Base-by-base conservation (phyloP, 495 filamentous ascomycete genomes). In the Aspergillus conjunctus region DNA sequence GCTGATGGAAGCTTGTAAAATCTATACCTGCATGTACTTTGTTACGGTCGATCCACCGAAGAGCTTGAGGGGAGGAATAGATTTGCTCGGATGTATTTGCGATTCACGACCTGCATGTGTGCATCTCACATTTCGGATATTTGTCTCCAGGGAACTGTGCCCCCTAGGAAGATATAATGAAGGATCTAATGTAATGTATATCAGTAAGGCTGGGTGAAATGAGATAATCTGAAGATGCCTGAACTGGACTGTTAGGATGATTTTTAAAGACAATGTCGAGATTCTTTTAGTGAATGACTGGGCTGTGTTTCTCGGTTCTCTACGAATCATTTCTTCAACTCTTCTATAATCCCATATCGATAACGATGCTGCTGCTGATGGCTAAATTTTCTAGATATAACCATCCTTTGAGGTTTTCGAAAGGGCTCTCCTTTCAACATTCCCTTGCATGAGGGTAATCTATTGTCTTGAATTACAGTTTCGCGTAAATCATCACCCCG, bases 81-180 rank as follows among this genome's bases (percentile, higher is more conserved):
- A 41, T 41, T 41, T 41, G 37, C 37, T 14, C 8, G 15, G 37
- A 41, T 41, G 37, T 41, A n/a, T 14, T 41, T 41, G 37, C 6
- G 37, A 9, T 41, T 41, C 11, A n/a, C 11, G 15, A 41, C 12
- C 2, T 41, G 37, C 37, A 41, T 11, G 37, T 41, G 7, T 41
- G 37, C n/a, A 48, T 48, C 18, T 48, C 44, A 11, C 44, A 48
- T 48, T 48, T 48, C 44, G 44, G 44, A 48, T 18, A 48, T 48
- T 48, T 48, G 37, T 41, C 12, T 41, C 12, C 37, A 41, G 9
- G 37, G 37, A 11, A 14, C 12, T 41, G 37, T 41, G 9, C 9
- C 37, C 0, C 37, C 37, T n/a, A 1, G 37, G 9, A 11, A n/a
- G 37, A 4, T 5, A 11, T 41, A 41, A n/a, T n/a, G 37, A 9